Evolutionary conservation across 352 stramenopile species (phyloP).

Genomic region (Globisporangium spiculum): DNA sequence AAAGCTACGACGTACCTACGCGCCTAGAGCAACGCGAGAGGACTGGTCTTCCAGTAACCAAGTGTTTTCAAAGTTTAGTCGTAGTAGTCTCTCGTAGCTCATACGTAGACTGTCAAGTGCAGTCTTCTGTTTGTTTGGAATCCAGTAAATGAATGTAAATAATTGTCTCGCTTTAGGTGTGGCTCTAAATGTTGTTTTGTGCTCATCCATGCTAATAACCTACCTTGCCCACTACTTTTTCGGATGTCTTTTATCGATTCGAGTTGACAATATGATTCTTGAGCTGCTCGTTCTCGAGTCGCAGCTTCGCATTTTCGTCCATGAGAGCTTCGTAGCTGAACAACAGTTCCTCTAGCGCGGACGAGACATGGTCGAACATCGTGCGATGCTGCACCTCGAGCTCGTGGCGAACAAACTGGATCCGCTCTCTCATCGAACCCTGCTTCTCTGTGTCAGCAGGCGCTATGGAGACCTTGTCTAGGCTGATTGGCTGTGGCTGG

Average conservation of each 20-base stretch:
- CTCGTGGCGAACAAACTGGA: slow-evolving; percentile 35
- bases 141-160: not conserved
- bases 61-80: not conserved
- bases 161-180: not conserved
- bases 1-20: not conserved
- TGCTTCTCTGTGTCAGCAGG: not conserved
- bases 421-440: slow-evolving; percentile 28
- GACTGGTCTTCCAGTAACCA: not conserved
- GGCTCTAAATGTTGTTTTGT: no score
- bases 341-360: slow-evolving; percentile 33
- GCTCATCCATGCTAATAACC: no score
- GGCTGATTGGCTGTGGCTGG: not conserved
- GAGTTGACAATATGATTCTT: slow-evolving; percentile 29
- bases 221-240: no score
- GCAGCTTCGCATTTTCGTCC: slow-evolving; percentile 35
- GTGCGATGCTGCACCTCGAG: slow-evolving; percentile 36
- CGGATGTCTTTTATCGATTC: not conserved
- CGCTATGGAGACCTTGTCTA: not conserved
- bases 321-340: slow-evolving; percentile 35
- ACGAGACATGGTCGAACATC: slow-evolving; percentile 36
- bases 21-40: not conserved
- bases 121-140: not conserved
- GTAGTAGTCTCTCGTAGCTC: not conserved
- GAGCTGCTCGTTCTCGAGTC: slow-evolving; percentile 40
- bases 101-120: not conserved